Evolutionary conservation across 305 asterid genomes (phyloP), one percentile per base, ranked within the genome.

Genomic region (Striga hermonthica): DNA sequence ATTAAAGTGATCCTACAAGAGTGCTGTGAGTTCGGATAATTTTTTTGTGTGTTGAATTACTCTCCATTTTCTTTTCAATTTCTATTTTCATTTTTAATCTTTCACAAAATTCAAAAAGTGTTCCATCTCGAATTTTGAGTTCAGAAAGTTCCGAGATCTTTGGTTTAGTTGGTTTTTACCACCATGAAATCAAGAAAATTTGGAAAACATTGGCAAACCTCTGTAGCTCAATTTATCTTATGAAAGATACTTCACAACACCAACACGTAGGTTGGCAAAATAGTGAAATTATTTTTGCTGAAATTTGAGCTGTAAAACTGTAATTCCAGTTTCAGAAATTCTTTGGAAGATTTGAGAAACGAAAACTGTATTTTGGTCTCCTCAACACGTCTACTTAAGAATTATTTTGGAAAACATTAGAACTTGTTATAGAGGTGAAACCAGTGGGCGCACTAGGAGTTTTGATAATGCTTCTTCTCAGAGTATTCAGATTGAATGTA

Each of bases 221-320:
- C 14, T n/a, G n/a, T 9, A 13, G 31, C 62, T 44, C 7, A 22
- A 37, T 43, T 31, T 43, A 10, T 56, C 13, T 9, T 0, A 45
- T 9, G 9, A 37, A 16, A 16, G 66, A 48, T 54, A 28, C 54
- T 37, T 40, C 11, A 37, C 36, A 11, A n/a, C 16, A 8, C 53
- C 43, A 62, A 35, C 22, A 66, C 38, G 31, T 54, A 37, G 11
- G 13, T 40, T 16, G 5, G 54, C 56, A 15, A 54, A 13, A 22
- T 15, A 9, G 53, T 37, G 36, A 44, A 44, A 60, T 41, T 9
- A 12, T 9, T 55, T n/a, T 43, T 62, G 31, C 5, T 14, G 16
- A 40, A 4, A 41, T 61, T 52, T 40, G 68, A 68, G 53, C 39
- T 66, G 36, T 15, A 62, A 56, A 64, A 16, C 28, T 34, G 54